Evolutionary conservation across 2,329 filamentous ascomycete species (phyloP).

Genomic region (Cyphellophora attinorum): DNA sequence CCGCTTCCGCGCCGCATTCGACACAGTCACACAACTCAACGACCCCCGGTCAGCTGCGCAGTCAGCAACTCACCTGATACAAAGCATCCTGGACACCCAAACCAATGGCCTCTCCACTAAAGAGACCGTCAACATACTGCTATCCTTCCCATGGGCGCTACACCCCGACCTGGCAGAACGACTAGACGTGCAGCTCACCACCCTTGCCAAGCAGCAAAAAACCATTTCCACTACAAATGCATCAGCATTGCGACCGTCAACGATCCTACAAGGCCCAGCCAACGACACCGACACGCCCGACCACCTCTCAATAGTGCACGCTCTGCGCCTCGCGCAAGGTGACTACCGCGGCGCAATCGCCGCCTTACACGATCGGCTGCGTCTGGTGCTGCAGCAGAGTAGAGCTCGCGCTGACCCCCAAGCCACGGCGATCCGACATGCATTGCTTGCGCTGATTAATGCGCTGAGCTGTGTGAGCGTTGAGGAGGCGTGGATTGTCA

Average conservation of each 20-base stretch:
- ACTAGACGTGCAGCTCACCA: conserved; percentile 68
- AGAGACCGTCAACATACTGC: conserved; percentile 52
- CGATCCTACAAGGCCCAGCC: no score
- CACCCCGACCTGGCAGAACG: conserved; percentile 60
- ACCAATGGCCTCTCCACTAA: conserved; percentile 19
- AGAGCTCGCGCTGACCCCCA: conserved; percentile 30
- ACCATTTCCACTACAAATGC: conserved; percentile 23
- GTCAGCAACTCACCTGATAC: conserved; percentile 58
- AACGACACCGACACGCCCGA: conserved; percentile 20
- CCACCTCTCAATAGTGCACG: conserved; percentile 86
- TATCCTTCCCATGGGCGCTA: conserved; percentile 60
- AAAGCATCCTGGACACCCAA: conserved; percentile 27
- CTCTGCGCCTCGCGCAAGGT: conserved; percentile 73
- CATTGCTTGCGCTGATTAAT: conserved; percentile 89
- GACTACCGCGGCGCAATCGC: conserved; percentile 73
- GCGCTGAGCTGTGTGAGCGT: conserved; percentile 75
- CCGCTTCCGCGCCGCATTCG: conserved; percentile 74
- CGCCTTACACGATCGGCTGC: conserved; percentile 24
- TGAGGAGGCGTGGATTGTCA: conserved; percentile 71
- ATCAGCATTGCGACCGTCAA: background rate
- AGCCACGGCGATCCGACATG: conserved; percentile 49
- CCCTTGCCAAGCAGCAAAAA: conserved; percentile 57
- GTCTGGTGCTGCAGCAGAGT: conserved; percentile 23
- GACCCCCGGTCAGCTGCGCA: conserved; percentile 63
- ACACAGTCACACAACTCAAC: conserved; percentile 62